These are phyloP conservation scores for Neurospora pannonica DNA, from an alignment of 495 filamentous ascomycete species.

Conservation along the genomic window DNA sequence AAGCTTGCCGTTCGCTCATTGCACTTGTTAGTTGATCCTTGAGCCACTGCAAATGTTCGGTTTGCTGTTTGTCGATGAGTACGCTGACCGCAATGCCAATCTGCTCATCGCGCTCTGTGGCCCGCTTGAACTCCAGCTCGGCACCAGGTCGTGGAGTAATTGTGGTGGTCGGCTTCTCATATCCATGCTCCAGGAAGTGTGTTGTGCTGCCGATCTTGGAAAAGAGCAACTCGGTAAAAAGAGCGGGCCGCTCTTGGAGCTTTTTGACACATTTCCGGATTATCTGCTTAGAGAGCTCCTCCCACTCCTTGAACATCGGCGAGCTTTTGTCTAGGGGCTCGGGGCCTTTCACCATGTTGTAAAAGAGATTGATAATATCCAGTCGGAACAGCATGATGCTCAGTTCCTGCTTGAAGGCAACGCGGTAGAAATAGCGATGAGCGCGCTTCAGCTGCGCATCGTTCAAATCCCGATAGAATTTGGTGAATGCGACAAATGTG, in stretches of 20 bases:
- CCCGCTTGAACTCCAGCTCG: slow-evolving; percentile 71
- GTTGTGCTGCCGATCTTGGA: slow-evolving; percentile 79
- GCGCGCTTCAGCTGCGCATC: slow-evolving; percentile 79
- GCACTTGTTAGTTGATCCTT: slow-evolving; percentile 59
- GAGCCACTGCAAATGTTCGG: slow-evolving; percentile 71
- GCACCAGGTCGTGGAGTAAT: slow-evolving; percentile 48
- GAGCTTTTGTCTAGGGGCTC: slow-evolving; percentile 58
- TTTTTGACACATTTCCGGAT: slow-evolving; percentile 68
- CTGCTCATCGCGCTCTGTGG: slow-evolving; percentile 54
- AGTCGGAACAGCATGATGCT: slow-evolving; percentile 79
- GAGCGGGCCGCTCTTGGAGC: slow-evolving; percentile 69
- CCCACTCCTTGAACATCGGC: slow-evolving; percentile 76
- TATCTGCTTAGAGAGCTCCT: slow-evolving; percentile 75
- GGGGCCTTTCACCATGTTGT: slow-evolving; percentile 88
- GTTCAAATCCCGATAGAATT: slow-evolving; percentile 74
- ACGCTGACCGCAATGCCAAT: slow-evolving; percentile 70
- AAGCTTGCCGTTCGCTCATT: slow-evolving; percentile 63
- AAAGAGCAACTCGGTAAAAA: slow-evolving; percentile 85
- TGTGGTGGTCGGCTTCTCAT: slow-evolving; percentile 66
- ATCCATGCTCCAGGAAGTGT: slow-evolving; percentile 82
- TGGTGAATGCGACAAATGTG: slow-evolving; percentile 74
- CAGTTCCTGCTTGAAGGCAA: slow-evolving; percentile 90
- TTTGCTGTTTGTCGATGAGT: slow-evolving; percentile 65
- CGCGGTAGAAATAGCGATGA: slow-evolving; percentile 89
- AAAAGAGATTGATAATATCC: slow-evolving; percentile 80